Percentiles rank a stretch among this genome's conserved stretches.
Evolutionary conservation across 1,284 basidiomycete genomes (phyloP).

Genomic region (Austroboletus novae-zelandiae): DNA sequence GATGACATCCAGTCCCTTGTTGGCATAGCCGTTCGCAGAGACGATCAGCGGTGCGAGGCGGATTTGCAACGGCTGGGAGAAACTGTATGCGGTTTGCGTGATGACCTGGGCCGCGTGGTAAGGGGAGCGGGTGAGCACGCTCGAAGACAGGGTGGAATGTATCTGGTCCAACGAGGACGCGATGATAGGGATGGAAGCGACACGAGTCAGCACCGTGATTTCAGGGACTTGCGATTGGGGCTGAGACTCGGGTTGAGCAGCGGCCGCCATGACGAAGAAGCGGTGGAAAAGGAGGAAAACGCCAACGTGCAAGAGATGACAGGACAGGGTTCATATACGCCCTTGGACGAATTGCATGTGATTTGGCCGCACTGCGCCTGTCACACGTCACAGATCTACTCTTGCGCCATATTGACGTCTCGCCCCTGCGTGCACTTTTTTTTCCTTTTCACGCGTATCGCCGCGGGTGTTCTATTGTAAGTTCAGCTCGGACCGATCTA

Average conservation of each 20-base stretch:
- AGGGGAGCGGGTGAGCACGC: slow-evolving; percentile 58
- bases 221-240: slow-evolving; percentile 41
- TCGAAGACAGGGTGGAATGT: slow-evolving; percentile 55
- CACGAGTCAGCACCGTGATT: slow-evolving; percentile 58
- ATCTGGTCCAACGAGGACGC: slow-evolving; percentile 58
- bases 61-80: slow-evolving; percentile 61
- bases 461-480: background rate
- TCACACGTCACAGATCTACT: slow-evolving; percentile 24
- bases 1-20: slow-evolving; percentile 72
- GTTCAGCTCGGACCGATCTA: no score
- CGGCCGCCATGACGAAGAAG: slow-evolving; percentile 38
- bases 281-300: slow-evolving; percentile 3
- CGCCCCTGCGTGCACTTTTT: background rate
- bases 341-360: slow-evolving; percentile 21
- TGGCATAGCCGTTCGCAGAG: slow-evolving; percentile 61
- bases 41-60: slow-evolving; percentile 63
- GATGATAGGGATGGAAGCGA: slow-evolving; percentile 68
- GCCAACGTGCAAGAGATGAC: slow-evolving; percentile 5
- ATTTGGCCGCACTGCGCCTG: slow-evolving; percentile 18
- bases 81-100: slow-evolving; percentile 56
- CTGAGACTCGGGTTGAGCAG: slow-evolving; percentile 37
- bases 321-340: slow-evolving; percentile 32
- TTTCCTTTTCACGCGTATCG: background rate
- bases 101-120: slow-evolving; percentile 63
- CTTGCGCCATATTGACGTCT: background rate